Evolutionary conservation across 805 yeast species (phyloP), one percentile per base, ranked within the genome.

Genomic region (Metschnikowia kunwiensis): DNA sequence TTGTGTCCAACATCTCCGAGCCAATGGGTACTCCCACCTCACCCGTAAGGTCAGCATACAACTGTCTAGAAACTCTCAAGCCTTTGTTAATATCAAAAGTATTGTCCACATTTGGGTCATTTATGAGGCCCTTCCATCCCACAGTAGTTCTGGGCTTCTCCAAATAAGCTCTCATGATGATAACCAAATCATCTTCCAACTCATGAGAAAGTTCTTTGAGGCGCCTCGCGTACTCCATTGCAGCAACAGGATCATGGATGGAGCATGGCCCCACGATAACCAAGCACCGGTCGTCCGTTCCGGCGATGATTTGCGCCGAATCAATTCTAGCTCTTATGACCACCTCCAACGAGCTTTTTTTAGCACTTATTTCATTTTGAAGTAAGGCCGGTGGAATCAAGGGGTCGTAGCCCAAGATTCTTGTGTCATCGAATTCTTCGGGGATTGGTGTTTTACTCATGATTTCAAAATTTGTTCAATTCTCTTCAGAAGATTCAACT

Each of bases 121-220:
- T 91, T 55, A 91, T 93, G 49, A 91, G 74, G 51, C 98, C 98
- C 68, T 91, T 91, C 98, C 98, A 91, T 42, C 98, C 98, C 30
- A 93, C 97, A 19, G 97, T 91, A 34, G 98, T 91, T 68, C 98
- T 80, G 53, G 98, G 98, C 67, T 91, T 91, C 63, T 91, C 98
- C 55, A 93, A 74, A 70, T 93, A 93, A 3, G 97, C 97, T 68
- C 98, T 81, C 98, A 93, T 93, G 44, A 93, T 82, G 41, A 93
- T 81, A 39, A 80, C 77, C 42, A 93, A 72, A 50, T 91, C 96
- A 31, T 76, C 79, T 47, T 81, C 72, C 46, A 84, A 70, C 55
- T 78, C 72, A 38, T 78, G 78, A 27, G 83, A 66, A 24, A 82
- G 58, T 36, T 68, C 70, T 28, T 75, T 63, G 40, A 91, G 74